Percentiles rank a stretch among this genome's conserved stretches.
Conservation (phyloP, 176 grass and related monocot genomes). For the Saccharum spontaneum region DNA sequence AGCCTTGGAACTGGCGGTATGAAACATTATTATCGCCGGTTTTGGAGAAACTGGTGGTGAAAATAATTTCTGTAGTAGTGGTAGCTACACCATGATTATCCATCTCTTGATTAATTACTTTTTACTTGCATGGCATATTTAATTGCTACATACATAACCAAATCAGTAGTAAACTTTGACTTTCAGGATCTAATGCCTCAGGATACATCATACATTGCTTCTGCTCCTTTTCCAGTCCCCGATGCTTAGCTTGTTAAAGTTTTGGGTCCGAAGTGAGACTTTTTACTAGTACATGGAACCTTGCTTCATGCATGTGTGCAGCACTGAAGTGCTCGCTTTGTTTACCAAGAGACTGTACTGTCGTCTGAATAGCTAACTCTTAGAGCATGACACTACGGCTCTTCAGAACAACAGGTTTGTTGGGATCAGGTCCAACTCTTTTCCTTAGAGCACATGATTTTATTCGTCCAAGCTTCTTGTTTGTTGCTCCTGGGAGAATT, state of each 20-base stretch:
- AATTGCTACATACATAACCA: not conserved
- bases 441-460: conserved; percentile 36
- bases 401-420: conserved; percentile 30
- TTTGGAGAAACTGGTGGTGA: not conserved
- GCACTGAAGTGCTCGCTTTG: not conserved
- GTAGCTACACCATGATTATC: conserved; percentile 19
- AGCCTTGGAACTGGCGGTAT: not conserved
- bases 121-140: conserved; percentile 2
- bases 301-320: not conserved
- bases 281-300: conserved; percentile 6
- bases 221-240: not conserved
- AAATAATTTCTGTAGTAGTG: not conserved
- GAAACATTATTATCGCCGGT: no score
- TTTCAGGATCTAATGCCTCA: not conserved
- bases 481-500: conserved; percentile 34
- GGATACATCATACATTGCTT: not conserved
- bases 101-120: not conserved
- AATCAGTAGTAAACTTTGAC: not conserved
- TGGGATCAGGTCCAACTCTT: conserved; percentile 19
- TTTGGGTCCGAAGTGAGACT: not conserved
- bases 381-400: conserved; percentile 3
- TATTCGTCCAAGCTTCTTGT: conserved; percentile 36
- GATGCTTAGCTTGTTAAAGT: conserved; percentile 8
- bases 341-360: conserved; percentile 8
- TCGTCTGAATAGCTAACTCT: not conserved